Conservation (phyloP, 2,329 filamentous ascomycete species). For the Aspergillus tamarii region DNA sequence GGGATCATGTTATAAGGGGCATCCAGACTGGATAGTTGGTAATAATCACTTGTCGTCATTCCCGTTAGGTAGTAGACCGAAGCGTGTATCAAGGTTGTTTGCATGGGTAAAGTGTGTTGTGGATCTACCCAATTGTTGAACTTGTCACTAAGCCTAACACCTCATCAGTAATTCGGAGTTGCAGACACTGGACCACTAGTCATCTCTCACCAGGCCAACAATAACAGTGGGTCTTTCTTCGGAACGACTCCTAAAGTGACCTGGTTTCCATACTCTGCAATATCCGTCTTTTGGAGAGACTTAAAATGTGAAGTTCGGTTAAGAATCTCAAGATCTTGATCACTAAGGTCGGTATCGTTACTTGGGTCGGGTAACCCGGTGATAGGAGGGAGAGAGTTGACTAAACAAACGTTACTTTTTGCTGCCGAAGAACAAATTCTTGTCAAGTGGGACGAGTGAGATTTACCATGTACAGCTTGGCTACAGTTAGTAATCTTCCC, state of each 20-base stretch:
- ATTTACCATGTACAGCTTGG: background rate
- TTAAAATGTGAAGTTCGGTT: background rate
- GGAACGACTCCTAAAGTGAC: background rate
- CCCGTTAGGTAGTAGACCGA: background rate
- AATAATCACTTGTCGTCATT: background rate
- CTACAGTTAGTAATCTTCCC: background rate
- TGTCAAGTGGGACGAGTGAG: background rate
- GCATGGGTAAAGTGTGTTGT: background rate
- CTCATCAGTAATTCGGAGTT: background rate
- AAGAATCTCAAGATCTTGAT: background rate
- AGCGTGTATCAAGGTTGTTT: background rate
- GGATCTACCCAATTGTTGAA: constrained; percentile 1
- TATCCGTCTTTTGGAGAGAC: background rate
- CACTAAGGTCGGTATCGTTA: background rate
- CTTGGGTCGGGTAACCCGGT: background rate
- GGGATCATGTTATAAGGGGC: background rate
- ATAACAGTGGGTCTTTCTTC: background rate
- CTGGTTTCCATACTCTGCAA: background rate
- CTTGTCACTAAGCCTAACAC: background rate
- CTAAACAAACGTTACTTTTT: background rate
- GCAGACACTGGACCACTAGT: background rate
- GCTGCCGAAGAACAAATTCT: too few relatives aligned
- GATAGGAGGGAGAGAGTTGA: background rate
- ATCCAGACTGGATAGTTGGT: background rate
- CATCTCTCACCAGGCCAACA: background rate